Conservation (phyloP, 225 moss, liverwort and hornwort genomes). For the Sphagnum tenellum region DNA sequence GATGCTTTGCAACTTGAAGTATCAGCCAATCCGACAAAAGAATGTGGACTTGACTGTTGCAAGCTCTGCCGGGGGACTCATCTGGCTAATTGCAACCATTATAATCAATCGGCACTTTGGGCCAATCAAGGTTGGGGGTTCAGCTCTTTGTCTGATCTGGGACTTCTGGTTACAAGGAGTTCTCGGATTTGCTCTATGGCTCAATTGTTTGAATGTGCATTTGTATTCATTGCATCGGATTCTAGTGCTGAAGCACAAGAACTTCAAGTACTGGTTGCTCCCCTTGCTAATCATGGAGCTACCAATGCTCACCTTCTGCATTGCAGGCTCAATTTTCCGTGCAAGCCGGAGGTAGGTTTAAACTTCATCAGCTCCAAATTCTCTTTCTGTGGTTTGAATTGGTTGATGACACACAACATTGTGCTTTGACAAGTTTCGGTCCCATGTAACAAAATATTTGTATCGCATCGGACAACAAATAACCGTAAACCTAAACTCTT, state of each 20-base stretch:
- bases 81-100: constrained; percentile 37
- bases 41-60: constrained; percentile 40
- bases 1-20: constrained; percentile 24
- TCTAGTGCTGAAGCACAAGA: constrained; percentile 17
- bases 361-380: no score
- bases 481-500: no score
- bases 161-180: constrained; percentile 43
- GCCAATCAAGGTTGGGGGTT: constrained; percentile 16
- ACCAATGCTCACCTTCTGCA: constrained; percentile 33
- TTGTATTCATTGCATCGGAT: constrained; percentile 34
- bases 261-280: constrained; percentile 14
- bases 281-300: constrained; percentile 25
- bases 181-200: constrained; percentile 45
- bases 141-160: constrained; percentile 37
- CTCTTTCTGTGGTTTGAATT: no score
- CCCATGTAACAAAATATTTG: no score
- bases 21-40: constrained; percentile 38
- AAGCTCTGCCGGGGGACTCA: constrained; percentile 39
- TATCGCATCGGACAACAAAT: no score
- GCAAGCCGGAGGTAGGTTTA: constrained; percentile 15
- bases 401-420: no score
- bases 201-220: constrained; percentile 43
- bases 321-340: constrained; percentile 15
- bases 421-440: no score
- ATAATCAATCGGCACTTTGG: constrained; percentile 43